These are phyloP conservation scores for Magnaporthiopsis rhizophila DNA, from an alignment of 2,329 filamentous ascomycete genomes.

Conservation along the genomic window DNA sequence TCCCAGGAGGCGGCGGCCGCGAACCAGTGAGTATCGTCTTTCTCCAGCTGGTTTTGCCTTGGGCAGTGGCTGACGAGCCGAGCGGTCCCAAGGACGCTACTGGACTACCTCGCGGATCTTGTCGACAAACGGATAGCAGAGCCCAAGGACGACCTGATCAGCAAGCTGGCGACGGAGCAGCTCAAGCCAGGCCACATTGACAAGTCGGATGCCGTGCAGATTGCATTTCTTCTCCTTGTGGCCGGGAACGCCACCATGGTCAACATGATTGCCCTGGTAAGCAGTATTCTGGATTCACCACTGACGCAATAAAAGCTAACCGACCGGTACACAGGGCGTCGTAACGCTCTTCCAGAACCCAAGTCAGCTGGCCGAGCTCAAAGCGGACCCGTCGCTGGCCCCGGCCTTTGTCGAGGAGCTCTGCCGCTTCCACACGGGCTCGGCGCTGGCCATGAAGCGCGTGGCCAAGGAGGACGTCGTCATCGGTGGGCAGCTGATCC, in stretches of 20 bases:
- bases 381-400: slow-evolving; percentile 27
- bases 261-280: slow-evolving; percentile 39
- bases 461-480: slow-evolving; percentile 38
- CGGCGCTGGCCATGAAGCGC: slow-evolving; percentile 36
- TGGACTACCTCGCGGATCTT: slow-evolving; percentile 32
- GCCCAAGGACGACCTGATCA: slow-evolving; percentile 37
- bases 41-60: too few relatives aligned
- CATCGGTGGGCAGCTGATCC: slow-evolving; percentile 33
- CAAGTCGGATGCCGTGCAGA: slow-evolving; percentile 34
- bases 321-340: slow-evolving; percentile 25
- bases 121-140: slow-evolving; percentile 30
- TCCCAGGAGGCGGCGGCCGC: slow-evolving; percentile 36
- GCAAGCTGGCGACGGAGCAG: slow-evolving; percentile 33
- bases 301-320: neutral
- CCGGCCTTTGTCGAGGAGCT: slow-evolving; percentile 37
- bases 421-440: slow-evolving; percentile 38
- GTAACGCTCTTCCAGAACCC: slow-evolving; percentile 36
- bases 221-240: slow-evolving; percentile 41
- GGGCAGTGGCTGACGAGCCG: neutral
- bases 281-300: neutral
- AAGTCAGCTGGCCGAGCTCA: slow-evolving; percentile 31
- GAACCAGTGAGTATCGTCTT: slow-evolving; percentile 24
- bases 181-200: slow-evolving; percentile 29
- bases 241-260: slow-evolving; percentile 45
- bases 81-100: slow-evolving; percentile 24